phyloP scores from a whole-genome alignment of 371 early-diverging fungal species.

The Mortierella sp. region DNA sequence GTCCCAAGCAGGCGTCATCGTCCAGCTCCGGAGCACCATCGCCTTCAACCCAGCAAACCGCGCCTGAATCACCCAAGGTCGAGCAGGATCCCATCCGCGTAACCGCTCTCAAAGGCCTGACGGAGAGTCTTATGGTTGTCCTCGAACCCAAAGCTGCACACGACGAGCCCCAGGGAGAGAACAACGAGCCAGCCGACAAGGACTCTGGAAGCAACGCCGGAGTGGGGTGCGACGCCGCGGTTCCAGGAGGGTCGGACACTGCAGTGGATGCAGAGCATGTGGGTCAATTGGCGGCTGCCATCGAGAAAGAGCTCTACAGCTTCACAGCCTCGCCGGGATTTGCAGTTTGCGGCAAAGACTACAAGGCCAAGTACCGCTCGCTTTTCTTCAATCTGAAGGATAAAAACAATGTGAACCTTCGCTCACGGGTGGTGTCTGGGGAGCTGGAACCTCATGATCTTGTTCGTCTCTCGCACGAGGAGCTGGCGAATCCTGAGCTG shows the following conservation, averaged over 20 bases:
- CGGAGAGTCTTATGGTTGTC: constrained; percentile 45
- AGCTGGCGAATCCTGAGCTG: constrained; percentile 83
- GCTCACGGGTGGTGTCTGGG: constrained; percentile 75
- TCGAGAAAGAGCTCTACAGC: constrained; percentile 53
- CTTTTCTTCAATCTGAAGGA: constrained; percentile 83
- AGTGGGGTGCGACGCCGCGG: not conserved
- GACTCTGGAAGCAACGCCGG: not conserved
- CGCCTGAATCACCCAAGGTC: constrained; percentile 53
- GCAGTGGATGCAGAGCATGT: constrained; percentile 19
- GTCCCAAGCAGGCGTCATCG: constrained; percentile 7
- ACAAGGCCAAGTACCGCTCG: constrained; percentile 83
- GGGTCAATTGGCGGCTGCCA: constrained; percentile 22
- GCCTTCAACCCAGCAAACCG: constrained; percentile 29
- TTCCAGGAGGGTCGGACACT: not conserved
- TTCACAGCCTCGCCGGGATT: constrained; percentile 52
- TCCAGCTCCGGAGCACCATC: too few species aligned
- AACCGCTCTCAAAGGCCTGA: constrained; percentile 69
- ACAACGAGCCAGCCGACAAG: not conserved
- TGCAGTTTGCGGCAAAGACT: constrained; percentile 65
- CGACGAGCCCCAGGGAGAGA: constrained; percentile 11
- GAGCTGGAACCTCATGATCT: constrained; percentile 71
- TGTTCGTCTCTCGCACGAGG: constrained; percentile 79
- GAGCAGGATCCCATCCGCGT: constrained; percentile 69
- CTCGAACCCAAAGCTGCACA: constrained; percentile 21
- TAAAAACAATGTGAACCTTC: constrained; percentile 76